Evolutionary conservation across 1,284 basidiomycete species (phyloP).

Genomic region (Cryptococcus wingfieldii): DNA sequence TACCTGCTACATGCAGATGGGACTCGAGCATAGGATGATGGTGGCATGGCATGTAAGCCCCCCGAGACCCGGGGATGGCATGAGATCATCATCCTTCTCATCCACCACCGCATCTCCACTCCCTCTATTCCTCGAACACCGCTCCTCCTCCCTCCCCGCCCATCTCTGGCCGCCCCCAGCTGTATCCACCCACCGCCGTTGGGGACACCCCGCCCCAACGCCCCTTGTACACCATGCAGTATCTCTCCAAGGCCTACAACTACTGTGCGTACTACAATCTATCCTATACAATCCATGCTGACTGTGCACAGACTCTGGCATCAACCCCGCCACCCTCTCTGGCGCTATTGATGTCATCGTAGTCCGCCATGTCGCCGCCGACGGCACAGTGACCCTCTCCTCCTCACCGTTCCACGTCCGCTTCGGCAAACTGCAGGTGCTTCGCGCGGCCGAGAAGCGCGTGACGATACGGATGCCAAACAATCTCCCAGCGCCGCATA

Average conservation of each 20-base stretch:
- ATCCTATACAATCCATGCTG: neutral
- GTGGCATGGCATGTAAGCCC: neutral
- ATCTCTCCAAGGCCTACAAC: slow-evolving; percentile 46
- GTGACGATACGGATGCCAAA: slow-evolving; percentile 68
- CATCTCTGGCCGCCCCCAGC: neutral
- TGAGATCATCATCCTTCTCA: too few species aligned
- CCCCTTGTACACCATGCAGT: slow-evolving; percentile 31
- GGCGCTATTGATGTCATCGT: slow-evolving; percentile 98
- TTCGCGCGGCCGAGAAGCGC: slow-evolving; percentile 91
- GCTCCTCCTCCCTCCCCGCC: neutral
- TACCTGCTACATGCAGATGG: too few species aligned
- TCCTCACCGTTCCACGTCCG: slow-evolving; percentile 97
- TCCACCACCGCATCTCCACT: neutral
- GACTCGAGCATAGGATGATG: too few species aligned
- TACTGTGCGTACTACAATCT: slow-evolving; percentile 31
- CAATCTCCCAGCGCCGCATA: slow-evolving; percentile 44
- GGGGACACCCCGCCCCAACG: neutral
- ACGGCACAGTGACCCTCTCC: slow-evolving; percentile 61
- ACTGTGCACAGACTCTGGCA: slow-evolving; percentile 50
- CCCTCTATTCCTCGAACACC: neutral
- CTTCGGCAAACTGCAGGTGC: slow-evolving; percentile 96
- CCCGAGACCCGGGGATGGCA: neutral
- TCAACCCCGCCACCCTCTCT: slow-evolving; percentile 90
- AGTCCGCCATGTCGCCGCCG: slow-evolving; percentile 66
- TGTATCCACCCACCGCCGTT: neutral